phyloP scores from a whole-genome alignment of 192 early-diverging fungal genomes.

The Coemansia sp. region DNA sequence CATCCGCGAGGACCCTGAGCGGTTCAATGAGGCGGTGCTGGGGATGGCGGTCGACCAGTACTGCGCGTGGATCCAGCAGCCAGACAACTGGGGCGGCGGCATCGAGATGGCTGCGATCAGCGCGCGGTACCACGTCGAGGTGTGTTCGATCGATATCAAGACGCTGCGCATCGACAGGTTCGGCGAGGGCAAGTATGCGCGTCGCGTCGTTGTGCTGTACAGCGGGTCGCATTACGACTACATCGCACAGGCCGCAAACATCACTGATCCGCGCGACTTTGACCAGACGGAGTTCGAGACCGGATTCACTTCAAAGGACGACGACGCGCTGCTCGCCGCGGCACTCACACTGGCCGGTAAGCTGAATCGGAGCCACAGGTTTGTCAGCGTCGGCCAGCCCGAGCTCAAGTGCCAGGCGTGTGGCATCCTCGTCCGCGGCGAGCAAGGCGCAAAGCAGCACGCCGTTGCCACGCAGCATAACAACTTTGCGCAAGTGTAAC shows the following conservation, averaged over 20 bases:
- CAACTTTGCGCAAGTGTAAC: conserved; percentile 9
- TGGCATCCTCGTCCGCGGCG: conserved; percentile 10
- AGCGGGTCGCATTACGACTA: conserved; percentile 76
- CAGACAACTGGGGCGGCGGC: conserved; percentile 66
- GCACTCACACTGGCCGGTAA: conserved; percentile 31
- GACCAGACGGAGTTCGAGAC: conserved; percentile 63
- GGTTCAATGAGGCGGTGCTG: conserved; percentile 60
- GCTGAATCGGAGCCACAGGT: background rate
- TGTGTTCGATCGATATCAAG: conserved; percentile 65
- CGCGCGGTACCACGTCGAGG: conserved; percentile 57
- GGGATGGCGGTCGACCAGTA: conserved; percentile 58
- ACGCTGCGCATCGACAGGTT: conserved; percentile 63
- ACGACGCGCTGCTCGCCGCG: conserved; percentile 12
- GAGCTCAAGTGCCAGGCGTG: conserved; percentile 25
- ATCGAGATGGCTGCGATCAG: conserved; percentile 62
- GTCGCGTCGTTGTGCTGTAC: conserved; percentile 58
- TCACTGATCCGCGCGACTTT: conserved; percentile 54
- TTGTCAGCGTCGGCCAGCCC: background rate
- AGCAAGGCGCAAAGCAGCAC: conserved; percentile 16
- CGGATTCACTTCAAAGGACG: conserved; percentile 7
- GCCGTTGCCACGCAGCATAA: conserved; percentile 7
- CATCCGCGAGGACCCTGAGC: conserved; percentile 51
- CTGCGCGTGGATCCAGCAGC: conserved; percentile 59
- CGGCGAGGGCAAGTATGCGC: conserved; percentile 57
- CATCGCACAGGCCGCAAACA: conserved; percentile 52